Evolutionary conservation across 108 stramenopile genomes (phyloP).

Genomic region (Pseudonitzschia pungens): DNA sequence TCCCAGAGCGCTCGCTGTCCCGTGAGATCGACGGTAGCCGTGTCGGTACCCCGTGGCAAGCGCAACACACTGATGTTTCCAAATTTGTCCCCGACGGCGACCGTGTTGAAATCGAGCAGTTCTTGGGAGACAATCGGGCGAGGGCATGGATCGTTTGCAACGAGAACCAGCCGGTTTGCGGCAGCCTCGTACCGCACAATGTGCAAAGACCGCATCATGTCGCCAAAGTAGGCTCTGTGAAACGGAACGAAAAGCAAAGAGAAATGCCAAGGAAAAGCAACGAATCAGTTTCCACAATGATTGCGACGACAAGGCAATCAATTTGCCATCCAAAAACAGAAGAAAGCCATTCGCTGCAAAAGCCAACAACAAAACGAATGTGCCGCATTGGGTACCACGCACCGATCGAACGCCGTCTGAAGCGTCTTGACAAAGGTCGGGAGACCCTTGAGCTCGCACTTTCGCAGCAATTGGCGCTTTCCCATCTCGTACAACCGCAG

Average conservation of each 20-base stretch:
- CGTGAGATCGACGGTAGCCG: constrained; percentile 69
- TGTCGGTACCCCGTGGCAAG: constrained; percentile 77
- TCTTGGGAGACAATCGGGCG: constrained; percentile 86
- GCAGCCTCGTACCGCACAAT: constrained; percentile 89
- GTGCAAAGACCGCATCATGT: constrained; percentile 87
- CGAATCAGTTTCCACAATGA: too few relatives aligned
- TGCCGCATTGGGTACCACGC: neutral
- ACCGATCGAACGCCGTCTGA: constrained; percentile 85
- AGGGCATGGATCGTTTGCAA: constrained; percentile 90
- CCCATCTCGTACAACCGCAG: constrained; percentile 96
- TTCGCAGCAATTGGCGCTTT: constrained; percentile 94
- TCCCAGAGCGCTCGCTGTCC: constrained; percentile 38
- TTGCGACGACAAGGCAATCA: neutral
- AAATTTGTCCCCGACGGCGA: constrained; percentile 96
- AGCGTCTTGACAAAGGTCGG: constrained; percentile 88
- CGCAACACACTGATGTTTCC: constrained; percentile 94
- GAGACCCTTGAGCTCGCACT: constrained; percentile 89
- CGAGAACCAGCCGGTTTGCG: constrained; percentile 81
- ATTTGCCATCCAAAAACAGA: neutral
- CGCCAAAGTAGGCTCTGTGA: constrained; percentile 77
- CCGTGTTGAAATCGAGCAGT: constrained; percentile 95
- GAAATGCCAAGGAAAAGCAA: too few relatives aligned
- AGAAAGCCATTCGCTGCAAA: neutral
- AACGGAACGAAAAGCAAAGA: too few relatives aligned
- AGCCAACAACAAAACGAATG: neutral